Evolutionary conservation across 768 basidiomycete species (phyloP), one percentile per base, ranked within the genome.

Genomic region (Cystofilobasidium ferigula): DNA sequence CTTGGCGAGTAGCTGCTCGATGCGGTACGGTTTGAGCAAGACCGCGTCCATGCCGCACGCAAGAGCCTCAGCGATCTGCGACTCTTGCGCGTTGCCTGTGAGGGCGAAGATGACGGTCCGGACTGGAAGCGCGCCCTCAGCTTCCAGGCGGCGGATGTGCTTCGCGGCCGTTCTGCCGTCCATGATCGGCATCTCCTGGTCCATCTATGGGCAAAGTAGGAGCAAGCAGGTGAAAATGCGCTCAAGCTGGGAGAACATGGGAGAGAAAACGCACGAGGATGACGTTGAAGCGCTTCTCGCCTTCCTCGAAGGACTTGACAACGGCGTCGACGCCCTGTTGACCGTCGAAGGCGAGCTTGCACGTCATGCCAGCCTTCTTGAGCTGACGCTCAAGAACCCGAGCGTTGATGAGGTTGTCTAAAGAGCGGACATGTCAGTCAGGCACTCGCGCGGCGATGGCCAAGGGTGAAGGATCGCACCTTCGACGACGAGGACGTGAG

Each of bases 1-100:
- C n/a, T n/a, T n/a, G n/a, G n/a, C 48, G 8, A 74, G 43, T 4
- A 74, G 69, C 34, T 72, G 66, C 26, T 73, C 70, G 10, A 74
- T 64, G 48, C 67, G 70, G 63, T 74, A 74, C 5, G 73, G 73
- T 57, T 74, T 74, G 57, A 73, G 69, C 45, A 73, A 45, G 28
- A 73, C 72, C 4, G 72, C 71, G 64, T 74, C 69, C 73, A 74
- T 73, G 16, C 73, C 73, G 26, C 73, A 70, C 22, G 68, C 62
- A 12, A 69, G 57, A 16, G 73, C 70, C 34, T 64, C 69, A 22
- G 69, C 48, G 32, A 74, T 61, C 62, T 74, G 74, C 9, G 61
- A 69, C 32, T 63, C 38, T n/a, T 69, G 69, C 10, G 73, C 73
- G 57, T 73, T 74, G 7, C 74, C 74, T 3, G 74, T 74, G 43